phyloP scores from a whole-genome alignment of 345 rosid genomes.

The Salix suchowensis region DNA sequence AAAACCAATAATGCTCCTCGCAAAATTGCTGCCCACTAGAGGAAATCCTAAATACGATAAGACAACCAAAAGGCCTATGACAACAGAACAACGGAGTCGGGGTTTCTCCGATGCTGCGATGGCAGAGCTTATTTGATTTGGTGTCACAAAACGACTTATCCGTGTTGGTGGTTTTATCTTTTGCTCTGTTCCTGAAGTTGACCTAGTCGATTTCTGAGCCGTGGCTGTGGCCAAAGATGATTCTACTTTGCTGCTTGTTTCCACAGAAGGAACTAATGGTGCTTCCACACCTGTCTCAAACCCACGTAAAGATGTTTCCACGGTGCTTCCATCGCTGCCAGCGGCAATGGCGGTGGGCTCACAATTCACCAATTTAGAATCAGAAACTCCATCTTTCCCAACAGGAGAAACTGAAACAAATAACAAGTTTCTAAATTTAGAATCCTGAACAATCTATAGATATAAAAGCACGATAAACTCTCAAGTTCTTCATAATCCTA shows the following conservation, averaged over 20 bases:
- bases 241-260: conserved; percentile 17
- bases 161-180: conserved; percentile 1
- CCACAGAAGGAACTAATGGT: conserved; percentile 18
- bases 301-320: background rate
- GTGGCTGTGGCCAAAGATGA: conserved; percentile 20
- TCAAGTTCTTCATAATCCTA: too few relatives aligned
- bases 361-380: conserved; percentile 15
- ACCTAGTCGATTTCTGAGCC: conserved; percentile 30
- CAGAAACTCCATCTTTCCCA: conserved; percentile 16
- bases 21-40: conserved; percentile 31
- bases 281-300: conserved; percentile 9
- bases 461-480: too few relatives aligned
- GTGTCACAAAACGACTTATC: conserved; percentile 22
- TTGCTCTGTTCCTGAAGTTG: conserved; percentile 24
- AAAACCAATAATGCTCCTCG: conserved; percentile 40
- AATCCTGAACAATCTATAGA: too few relatives aligned
- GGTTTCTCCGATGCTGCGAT: conserved; percentile 42
- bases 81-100: conserved; percentile 46
- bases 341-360: conserved; percentile 14
- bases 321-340: conserved; percentile 24
- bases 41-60: conserved; percentile 54
- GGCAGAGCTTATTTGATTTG: conserved; percentile 53
- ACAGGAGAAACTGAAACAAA: conserved; percentile 35
- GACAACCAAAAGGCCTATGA: conserved; percentile 48
- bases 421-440: background rate